Evolutionary conservation across 495 filamentous ascomycete genomes (phyloP).

Genomic region (Podospora anserina): DNA sequence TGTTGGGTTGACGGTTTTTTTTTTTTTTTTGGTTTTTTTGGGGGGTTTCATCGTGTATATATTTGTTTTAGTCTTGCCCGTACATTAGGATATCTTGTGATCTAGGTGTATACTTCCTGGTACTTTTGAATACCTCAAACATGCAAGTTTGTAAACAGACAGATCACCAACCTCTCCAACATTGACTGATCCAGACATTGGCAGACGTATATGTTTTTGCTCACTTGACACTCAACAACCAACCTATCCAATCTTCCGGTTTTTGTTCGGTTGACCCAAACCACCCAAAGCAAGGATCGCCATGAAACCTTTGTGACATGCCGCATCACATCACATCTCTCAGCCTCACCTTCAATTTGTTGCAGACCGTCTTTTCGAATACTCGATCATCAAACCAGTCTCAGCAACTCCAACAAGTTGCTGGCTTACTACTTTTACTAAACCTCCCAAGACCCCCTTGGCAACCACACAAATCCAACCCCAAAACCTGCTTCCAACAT

Average conservation of each 20-base stretch:
- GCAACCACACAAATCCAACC: no score
- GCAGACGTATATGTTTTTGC: neutral
- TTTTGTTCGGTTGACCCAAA: neutral
- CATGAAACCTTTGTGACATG: no score
- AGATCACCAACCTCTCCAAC: neutral
- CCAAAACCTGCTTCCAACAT: no score
- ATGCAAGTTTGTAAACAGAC: neutral
- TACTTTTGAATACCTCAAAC: neutral
- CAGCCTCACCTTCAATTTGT: no score
- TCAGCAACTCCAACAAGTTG: no score
- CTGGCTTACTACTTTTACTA: no score
- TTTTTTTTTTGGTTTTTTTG: no score
- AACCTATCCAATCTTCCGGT: neutral
- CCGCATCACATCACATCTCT: no score
- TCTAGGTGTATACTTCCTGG: neutral
- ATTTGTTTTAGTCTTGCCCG: neutral
- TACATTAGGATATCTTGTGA: neutral
- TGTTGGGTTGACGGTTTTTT: neutral
- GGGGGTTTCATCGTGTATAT: constrained; percentile 1
- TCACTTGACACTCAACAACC: neutral
- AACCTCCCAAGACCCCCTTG: no score
- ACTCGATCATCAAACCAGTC: no score
- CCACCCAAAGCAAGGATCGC: neutral
- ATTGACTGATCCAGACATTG: neutral
- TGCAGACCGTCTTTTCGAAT: no score